These are phyloP conservation scores for Centrapalus pauciflorus DNA, from an alignment of 129 eudicot species.

Conservation along the genomic window DNA sequence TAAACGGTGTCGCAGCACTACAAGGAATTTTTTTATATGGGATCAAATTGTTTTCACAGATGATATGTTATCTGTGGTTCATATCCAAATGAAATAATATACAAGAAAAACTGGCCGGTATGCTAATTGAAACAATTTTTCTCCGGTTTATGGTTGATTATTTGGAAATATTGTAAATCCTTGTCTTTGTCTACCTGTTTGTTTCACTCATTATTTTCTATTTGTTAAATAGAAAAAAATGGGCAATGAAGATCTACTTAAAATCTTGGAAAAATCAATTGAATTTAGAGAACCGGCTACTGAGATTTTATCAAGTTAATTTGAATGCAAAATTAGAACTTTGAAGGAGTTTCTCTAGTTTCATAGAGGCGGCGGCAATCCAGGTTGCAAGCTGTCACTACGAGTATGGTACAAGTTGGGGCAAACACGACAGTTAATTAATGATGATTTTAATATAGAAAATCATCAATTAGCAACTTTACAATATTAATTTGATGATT, in stretches of 20 bases:
- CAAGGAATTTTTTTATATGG: conserved; percentile 37
- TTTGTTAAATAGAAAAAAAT: conserved; percentile 14
- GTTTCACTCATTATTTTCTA: background rate
- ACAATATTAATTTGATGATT: too few relatives aligned
- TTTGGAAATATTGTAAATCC: background rate
- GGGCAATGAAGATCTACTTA: conserved; percentile 20
- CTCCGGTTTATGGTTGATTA: background rate
- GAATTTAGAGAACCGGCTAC: conserved; percentile 34
- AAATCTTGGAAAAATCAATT: conserved; percentile 36
- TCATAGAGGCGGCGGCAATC: conserved; percentile 30
- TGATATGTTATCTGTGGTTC: conserved; percentile 46
- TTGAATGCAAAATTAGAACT: background rate
- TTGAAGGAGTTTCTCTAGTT: conserved; percentile 15
- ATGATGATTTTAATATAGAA: too few relatives aligned
- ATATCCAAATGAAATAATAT: conserved; percentile 31
- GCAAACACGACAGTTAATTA: conserved; percentile 27
- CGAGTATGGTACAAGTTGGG: conserved; percentile 62
- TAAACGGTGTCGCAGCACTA: conserved; percentile 24
- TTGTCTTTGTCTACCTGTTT: background rate
- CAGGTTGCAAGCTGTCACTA: conserved; percentile 43
- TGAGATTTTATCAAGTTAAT: conserved; percentile 21
- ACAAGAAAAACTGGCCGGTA: background rate
- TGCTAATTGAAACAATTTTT: background rate
- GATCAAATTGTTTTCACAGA: conserved; percentile 47
- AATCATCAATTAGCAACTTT: background rate